Evolutionary conservation across 176 grass and related monocot species (phyloP).

Genomic region (Oryza meridionalis): DNA sequence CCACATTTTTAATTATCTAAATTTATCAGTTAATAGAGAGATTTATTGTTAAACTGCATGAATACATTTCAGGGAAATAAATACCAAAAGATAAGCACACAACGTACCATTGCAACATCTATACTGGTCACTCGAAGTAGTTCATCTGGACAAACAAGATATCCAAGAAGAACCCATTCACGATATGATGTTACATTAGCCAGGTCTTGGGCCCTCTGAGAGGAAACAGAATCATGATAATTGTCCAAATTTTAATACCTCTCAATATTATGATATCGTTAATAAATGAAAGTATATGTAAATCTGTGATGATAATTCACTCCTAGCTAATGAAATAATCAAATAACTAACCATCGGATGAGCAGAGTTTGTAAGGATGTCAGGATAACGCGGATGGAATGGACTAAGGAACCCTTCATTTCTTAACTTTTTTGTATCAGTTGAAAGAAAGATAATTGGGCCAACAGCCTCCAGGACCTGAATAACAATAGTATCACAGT

Average conservation of each 20-base stretch:
- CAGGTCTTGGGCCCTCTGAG: slow-evolving; percentile 98
- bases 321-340: slow-evolving; percentile 31
- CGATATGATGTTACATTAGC: slow-evolving; percentile 97
- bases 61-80: slow-evolving; percentile 28
- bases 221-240: slow-evolving; percentile 42
- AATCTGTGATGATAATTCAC: slow-evolving; percentile 1
- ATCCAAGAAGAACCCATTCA: slow-evolving; percentile 95
- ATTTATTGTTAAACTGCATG: not conserved
- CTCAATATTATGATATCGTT: slow-evolving; percentile 21
- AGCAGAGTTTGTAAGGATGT: slow-evolving; percentile 97
- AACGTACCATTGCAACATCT: slow-evolving; percentile 91
- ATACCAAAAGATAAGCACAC: slow-evolving; percentile 20
- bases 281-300: slow-evolving; percentile 31
- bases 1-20: no score
- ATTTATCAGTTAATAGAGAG: not conserved
- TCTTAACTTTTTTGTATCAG: slow-evolving; percentile 96
- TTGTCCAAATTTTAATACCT: slow-evolving; percentile 13
- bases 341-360: slow-evolving; percentile 86
- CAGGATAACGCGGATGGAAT: slow-evolving; percentile 98
- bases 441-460: slow-evolving; percentile 98
- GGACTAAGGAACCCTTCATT: slow-evolving; percentile 99
- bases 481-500: slow-evolving; percentile 34
- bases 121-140: slow-evolving; percentile 96
- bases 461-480: slow-evolving; percentile 97
- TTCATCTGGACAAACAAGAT: slow-evolving; percentile 98